Percentiles rank a stretch among this genome's conserved stretches.
These are phyloP conservation scores for Suhomyces sp. DNA, from an alignment of 805 yeast species.

Conservation along the genomic window DNA sequence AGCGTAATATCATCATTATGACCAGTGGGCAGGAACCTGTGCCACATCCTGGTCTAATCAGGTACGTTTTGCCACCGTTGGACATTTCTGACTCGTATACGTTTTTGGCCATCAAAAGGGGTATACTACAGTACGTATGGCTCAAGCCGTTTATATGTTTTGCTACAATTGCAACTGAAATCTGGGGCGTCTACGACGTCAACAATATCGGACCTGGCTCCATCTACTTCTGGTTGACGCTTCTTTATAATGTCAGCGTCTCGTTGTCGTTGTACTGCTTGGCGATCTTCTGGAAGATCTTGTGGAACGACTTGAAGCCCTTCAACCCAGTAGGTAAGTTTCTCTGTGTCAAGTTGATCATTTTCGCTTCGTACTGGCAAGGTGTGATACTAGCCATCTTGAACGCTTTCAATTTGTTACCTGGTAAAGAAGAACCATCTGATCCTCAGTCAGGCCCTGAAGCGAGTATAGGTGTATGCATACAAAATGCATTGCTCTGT, in stretches of 20 bases:
- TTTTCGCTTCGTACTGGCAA: constrained; percentile 99
- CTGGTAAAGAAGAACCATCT: constrained; percentile 16
- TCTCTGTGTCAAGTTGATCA: constrained; percentile 86
- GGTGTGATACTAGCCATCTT: constrained; percentile 59
- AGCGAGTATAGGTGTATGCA: constrained; percentile 49
- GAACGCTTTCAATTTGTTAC: constrained; percentile 46
- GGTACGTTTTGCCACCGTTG: constrained; percentile 49
- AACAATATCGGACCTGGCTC: constrained; percentile 47
- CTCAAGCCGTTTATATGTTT: constrained; percentile 79
- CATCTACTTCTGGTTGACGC: constrained; percentile 59
- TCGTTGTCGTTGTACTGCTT: constrained; percentile 78
- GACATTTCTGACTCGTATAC: constrained; percentile 87
- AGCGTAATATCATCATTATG: constrained; percentile 71
- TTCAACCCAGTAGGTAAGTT: constrained; percentile 92
- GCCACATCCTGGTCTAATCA: constrained; percentile 57
- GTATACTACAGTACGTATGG: constrained; percentile 94
- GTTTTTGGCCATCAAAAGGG: constrained; percentile 73
- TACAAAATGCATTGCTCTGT: constrained; percentile 78
- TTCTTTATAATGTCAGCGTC: constrained; percentile 76
- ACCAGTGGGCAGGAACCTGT: constrained; percentile 73
- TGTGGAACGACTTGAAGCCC: constrained; percentile 70
- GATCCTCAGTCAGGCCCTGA: constrained; percentile 15
- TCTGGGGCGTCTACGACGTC: constrained; percentile 49
- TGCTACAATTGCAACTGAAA: constrained; percentile 45
- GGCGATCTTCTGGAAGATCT: constrained; percentile 89